phyloP scores from a whole-genome alignment of 768 basidiomycete genomes.

The Tulasnella calospora region DNA sequence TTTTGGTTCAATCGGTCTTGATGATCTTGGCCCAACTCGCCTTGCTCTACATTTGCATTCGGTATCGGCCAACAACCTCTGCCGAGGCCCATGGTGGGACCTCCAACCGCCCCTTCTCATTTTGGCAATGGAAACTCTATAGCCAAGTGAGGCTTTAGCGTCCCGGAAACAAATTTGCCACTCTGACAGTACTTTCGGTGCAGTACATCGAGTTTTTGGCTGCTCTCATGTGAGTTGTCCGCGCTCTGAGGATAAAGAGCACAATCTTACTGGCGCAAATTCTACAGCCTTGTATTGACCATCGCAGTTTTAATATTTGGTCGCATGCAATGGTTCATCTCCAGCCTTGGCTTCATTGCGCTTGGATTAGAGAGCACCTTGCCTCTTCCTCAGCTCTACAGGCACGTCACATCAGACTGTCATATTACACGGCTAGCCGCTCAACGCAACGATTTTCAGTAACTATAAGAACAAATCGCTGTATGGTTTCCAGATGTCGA shows the following conservation, averaged over 20 bases:
- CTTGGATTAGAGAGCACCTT: conserved; percentile 79
- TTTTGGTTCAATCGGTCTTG: conserved; percentile 75
- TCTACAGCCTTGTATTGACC: conserved; percentile 55
- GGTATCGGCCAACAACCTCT: conserved; percentile 57
- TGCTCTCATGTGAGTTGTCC: conserved; percentile 58
- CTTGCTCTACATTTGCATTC: conserved; percentile 75
- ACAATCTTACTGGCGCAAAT: neutral
- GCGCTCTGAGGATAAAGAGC: conserved; percentile 11
- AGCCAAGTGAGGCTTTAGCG: conserved; percentile 30
- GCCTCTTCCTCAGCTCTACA: conserved; percentile 80
- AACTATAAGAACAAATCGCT: conserved; percentile 74
- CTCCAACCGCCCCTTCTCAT: conserved; percentile 63
- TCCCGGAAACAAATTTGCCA: neutral
- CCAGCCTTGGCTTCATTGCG: conserved; percentile 66
- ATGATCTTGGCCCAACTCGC: conserved; percentile 85
- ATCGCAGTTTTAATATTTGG: conserved; percentile 73
- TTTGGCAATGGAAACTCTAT: conserved; percentile 84
- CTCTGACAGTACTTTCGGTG: neutral
- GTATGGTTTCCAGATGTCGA: conserved; percentile 80
- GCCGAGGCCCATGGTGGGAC: conserved; percentile 51
- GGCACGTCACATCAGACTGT: conserved; percentile 40
- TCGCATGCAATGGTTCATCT: conserved; percentile 54
- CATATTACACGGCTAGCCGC: neutral
- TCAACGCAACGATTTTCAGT: conserved; percentile 39
- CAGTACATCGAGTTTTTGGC: conserved; percentile 82